These are phyloP conservation scores for Boechera stricta DNA, from an alignment of 345 rosid species.

Conservation along the genomic window DNA sequence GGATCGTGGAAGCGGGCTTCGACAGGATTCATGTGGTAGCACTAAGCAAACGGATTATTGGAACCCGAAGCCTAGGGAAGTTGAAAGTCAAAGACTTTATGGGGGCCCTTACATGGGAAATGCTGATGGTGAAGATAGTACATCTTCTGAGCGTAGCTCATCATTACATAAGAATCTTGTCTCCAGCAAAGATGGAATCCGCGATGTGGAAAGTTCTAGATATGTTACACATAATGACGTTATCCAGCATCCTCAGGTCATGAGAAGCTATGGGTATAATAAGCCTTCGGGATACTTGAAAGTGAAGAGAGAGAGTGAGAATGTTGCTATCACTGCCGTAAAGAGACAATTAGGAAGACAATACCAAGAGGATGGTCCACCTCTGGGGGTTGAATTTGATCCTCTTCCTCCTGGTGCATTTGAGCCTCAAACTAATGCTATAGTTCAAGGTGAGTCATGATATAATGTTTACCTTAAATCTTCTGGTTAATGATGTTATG, in stretches of 20 bases:
- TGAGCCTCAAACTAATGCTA: constrained; percentile 60
- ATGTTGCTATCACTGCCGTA: constrained; percentile 78
- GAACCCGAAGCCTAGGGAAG: constrained; percentile 75
- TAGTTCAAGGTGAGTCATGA: constrained; percentile 59
- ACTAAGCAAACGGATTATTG: constrained; percentile 75
- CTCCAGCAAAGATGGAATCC: constrained; percentile 50
- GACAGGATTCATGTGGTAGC: constrained; percentile 97
- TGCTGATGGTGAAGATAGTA: constrained; percentile 59
- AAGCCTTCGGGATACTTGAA: constrained; percentile 89
- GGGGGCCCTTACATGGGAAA: constrained; percentile 50
- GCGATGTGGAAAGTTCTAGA: constrained; percentile 50
- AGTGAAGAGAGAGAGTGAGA: constrained; percentile 72
- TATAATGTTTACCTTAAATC: constrained; percentile 6
- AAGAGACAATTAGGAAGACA: constrained; percentile 84
- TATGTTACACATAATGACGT: constrained; percentile 48
- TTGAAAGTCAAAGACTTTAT: constrained; percentile 74
- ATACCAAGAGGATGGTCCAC: constrained; percentile 85
- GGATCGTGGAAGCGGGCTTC: constrained; percentile 80
- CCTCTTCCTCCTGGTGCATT: constrained; percentile 89
- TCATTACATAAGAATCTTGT: constrained; percentile 60
- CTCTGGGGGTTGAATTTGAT: constrained; percentile 74
- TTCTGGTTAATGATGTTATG: constrained; percentile 16
- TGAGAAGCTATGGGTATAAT: constrained; percentile 51
- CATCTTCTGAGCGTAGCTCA: constrained; percentile 76
- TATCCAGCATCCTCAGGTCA: constrained; percentile 42